These are phyloP conservation scores for Yarrowia osloensis DNA, from an alignment of 805 yeast genomes.

Conservation along the genomic window DNA sequence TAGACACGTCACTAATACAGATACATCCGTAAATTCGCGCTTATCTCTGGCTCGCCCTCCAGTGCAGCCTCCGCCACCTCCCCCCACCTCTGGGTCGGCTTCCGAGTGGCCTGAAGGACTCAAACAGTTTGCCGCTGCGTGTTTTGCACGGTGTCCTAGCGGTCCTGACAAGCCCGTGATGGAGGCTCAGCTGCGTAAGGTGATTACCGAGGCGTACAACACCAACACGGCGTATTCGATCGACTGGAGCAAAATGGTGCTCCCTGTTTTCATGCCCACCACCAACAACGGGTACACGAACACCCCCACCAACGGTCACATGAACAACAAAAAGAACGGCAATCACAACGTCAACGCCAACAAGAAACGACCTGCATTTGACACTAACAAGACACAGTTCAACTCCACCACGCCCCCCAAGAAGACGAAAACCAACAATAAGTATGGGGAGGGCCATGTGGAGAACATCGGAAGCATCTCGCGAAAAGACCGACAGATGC, in stretches of 20 bases:
- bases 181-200: conserved; percentile 52
- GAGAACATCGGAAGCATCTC: conserved; percentile 24
- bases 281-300: conserved; percentile 1
- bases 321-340: neutral
- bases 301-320: neutral
- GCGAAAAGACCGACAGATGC: conserved; percentile 15
- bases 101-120: conserved; percentile 57
- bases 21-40: conserved; percentile 16
- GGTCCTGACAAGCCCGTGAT: conserved; percentile 46
- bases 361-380: conserved; percentile 21
- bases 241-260: conserved; percentile 55
- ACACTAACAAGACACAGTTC: conserved; percentile 27
- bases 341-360: neutral
- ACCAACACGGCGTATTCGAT: conserved; percentile 50
- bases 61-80: conserved; percentile 21
- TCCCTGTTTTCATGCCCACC: conserved; percentile 47
- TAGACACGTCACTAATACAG: neutral
- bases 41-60: conserved; percentile 12
- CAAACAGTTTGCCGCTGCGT: conserved; percentile 52
- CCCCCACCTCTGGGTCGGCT: conserved; percentile 21
- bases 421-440: neutral
- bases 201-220: conserved; percentile 53
- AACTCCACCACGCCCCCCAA: conserved; percentile 18
- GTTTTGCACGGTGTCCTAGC: conserved; percentile 45
- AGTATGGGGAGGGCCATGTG: conserved; percentile 6